Conservation (phyloP, 352 stramenopile genomes). For the Globisporangium spinosum region DNA sequence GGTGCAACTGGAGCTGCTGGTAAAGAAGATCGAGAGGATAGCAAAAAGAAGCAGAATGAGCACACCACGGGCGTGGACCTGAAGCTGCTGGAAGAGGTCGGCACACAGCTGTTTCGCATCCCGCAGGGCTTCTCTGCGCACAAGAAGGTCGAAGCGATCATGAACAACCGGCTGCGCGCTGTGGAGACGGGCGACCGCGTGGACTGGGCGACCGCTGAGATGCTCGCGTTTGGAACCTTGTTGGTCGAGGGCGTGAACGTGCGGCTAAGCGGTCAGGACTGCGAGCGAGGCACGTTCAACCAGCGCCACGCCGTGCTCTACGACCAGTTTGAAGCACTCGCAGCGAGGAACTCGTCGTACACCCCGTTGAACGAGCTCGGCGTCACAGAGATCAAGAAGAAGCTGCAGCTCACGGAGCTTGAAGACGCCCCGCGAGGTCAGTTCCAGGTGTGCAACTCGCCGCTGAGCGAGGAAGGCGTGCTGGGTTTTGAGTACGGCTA, state of each 20-base stretch:
- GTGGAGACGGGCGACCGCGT: slow-evolving; percentile 79
- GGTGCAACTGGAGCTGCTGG: not conserved
- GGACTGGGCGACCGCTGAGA: slow-evolving; percentile 88
- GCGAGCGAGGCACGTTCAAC: slow-evolving; percentile 88
- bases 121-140: slow-evolving; percentile 81
- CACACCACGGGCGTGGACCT: slow-evolving; percentile 61
- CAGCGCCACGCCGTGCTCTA: slow-evolving; percentile 88
- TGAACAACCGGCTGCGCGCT: slow-evolving; percentile 78
- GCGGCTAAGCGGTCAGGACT: slow-evolving; percentile 86
- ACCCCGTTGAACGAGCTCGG: slow-evolving; percentile 91
- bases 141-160: slow-evolving; percentile 83
- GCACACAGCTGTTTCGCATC: slow-evolving; percentile 72
- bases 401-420: slow-evolving; percentile 34
- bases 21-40: not conserved
- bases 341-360: slow-evolving; percentile 86
- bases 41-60: slow-evolving; percentile 7
- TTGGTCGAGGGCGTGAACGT: slow-evolving; percentile 84
- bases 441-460: slow-evolving; percentile 82
- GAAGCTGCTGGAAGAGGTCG: slow-evolving; percentile 71
- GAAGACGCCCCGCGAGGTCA: slow-evolving; percentile 38
- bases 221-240: slow-evolving; percentile 81
- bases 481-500: slow-evolving; percentile 89
- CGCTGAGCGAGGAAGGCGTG: slow-evolving; percentile 79
- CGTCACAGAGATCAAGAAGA: slow-evolving; percentile 39
- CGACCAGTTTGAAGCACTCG: slow-evolving; percentile 79